phyloP scores from a whole-genome alignment of 129 eudicot genomes.

The Solidago caesia region DNA sequence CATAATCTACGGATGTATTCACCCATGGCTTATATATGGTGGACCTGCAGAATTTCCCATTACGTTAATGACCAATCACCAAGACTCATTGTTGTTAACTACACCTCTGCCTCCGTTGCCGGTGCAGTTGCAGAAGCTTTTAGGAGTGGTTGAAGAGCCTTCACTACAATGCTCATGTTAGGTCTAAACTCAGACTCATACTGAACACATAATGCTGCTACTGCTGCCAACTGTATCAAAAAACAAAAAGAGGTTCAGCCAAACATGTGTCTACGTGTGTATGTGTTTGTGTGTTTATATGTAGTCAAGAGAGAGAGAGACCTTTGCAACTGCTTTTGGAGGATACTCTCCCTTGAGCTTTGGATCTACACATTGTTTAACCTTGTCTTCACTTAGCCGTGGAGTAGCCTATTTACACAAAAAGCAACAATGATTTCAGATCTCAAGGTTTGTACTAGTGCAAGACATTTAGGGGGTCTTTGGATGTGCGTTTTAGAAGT shows the following conservation, averaged over 20 bases:
- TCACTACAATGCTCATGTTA: conserved; percentile 85
- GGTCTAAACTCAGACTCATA: conserved; percentile 90
- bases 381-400: conserved; percentile 89
- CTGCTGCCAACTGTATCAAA: conserved; percentile 73
- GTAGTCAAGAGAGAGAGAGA: conserved; percentile 28
- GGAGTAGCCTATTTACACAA: conserved; percentile 69
- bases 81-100: conserved; percentile 1
- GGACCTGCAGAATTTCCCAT: neutral
- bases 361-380: conserved; percentile 90
- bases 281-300: neutral
- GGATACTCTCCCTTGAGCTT: conserved; percentile 75
- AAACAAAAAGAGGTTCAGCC: no score
- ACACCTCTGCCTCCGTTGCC: conserved; percentile 14
- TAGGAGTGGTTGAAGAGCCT: conserved; percentile 84
- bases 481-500: no score
- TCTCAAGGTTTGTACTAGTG: neutral
- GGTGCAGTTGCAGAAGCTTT: conserved; percentile 55
- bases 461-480: no score
- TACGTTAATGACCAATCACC: conserved; percentile 4
- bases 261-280: neutral
- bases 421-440: conserved; percentile 17
- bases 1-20: conserved; percentile 29
- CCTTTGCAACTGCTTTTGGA: conserved; percentile 89
- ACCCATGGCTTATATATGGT: conserved; percentile 11
- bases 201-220: conserved; percentile 86